Percentiles rank a stretch among this genome's conserved stretches.
These are phyloP conservation scores for Alternaria viburni DNA, from an alignment of 2,329 filamentous ascomycete species.

Conservation along the genomic window DNA sequence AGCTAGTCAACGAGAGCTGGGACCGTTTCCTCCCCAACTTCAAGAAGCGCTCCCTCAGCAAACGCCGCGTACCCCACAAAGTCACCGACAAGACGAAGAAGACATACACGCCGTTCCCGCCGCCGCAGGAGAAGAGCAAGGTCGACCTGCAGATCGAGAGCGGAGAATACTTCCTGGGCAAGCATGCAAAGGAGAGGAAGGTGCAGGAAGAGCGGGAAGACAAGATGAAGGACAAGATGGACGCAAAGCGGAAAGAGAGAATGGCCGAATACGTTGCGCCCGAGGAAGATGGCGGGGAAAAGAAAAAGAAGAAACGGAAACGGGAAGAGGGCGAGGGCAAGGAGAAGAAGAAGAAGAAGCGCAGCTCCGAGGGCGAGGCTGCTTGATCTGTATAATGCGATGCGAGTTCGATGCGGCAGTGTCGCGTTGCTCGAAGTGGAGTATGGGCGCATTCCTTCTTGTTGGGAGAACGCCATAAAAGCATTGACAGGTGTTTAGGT, in stretches of 20 bases:
- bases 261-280: conserved; percentile 88
- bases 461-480: conserved; percentile 1
- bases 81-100: conserved; percentile 95
- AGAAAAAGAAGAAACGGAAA: conserved; percentile 52
- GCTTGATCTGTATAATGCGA: conserved; percentile 8
- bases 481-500: conserved; percentile 35
- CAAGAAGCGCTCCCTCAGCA: conserved; percentile 89
- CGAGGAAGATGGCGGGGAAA: conserved; percentile 69
- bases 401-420: background rate
- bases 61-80: conserved; percentile 79
- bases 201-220: conserved; percentile 80
- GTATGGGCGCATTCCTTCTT: background rate
- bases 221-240: conserved; percentile 84
- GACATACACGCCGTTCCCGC: conserved; percentile 95
- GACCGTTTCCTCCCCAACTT: conserved; percentile 96
- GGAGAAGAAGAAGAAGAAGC: conserved; percentile 52
- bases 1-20: conserved; percentile 88
- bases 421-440: background rate
- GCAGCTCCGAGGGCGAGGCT: conserved; percentile 29
- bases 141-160: conserved; percentile 97
- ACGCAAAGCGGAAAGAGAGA: conserved; percentile 83
- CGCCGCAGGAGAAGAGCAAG: conserved; percentile 98
- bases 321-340: conserved; percentile 58
- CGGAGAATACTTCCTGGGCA: conserved; percentile 94
- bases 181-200: conserved; percentile 87